Conservation (phyloP, 2,329 filamentous ascomycete genomes). For the Penicillium psychrosexuale region DNA sequence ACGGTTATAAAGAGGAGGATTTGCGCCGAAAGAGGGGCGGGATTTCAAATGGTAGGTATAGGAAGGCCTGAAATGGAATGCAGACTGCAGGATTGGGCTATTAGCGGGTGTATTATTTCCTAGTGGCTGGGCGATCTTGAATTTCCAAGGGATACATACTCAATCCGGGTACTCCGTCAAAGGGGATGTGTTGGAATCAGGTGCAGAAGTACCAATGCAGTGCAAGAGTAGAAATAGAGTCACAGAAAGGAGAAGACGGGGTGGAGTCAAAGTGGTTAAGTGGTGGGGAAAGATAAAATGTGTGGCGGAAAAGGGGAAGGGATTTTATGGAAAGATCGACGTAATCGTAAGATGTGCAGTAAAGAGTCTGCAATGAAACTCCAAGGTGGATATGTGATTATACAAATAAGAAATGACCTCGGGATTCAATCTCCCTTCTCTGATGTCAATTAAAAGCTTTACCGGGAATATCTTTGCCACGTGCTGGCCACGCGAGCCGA, state of each 20-base stretch:
- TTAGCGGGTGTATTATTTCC: slow-evolving; percentile 7
- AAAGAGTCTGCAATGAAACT: background rate
- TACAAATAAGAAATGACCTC: background rate
- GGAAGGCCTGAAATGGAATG: slow-evolving; percentile 1
- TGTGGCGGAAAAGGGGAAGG: slow-evolving; percentile 1
- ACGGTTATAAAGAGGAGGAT: background rate
- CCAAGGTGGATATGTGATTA: background rate
- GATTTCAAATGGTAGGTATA: slow-evolving; percentile 1
- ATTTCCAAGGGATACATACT: background rate
- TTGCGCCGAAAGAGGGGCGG: background rate
- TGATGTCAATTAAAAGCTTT: slow-evolving; percentile 2
- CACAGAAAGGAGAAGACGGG: slow-evolving; percentile 16
- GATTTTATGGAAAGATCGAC: slow-evolving; percentile 6
- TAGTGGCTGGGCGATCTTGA: background rate
- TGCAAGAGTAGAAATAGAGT: slow-evolving; percentile 1
- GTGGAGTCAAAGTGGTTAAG: slow-evolving; percentile 17
- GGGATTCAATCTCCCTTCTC: background rate
- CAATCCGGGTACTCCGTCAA: background rate
- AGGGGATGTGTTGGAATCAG: background rate
- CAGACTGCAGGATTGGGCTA: background rate
- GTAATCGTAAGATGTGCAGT: background rate
- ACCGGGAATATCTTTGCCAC: slow-evolving; percentile 20
- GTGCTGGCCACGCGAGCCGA: slow-evolving; percentile 13
- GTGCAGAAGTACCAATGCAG: slow-evolving; percentile 1
- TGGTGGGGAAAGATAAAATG: slow-evolving; percentile 5